Evolutionary conservation across 2,329 filamentous ascomycete species (phyloP).

Genomic region (Ophiostoma himal-ulmi): DNA sequence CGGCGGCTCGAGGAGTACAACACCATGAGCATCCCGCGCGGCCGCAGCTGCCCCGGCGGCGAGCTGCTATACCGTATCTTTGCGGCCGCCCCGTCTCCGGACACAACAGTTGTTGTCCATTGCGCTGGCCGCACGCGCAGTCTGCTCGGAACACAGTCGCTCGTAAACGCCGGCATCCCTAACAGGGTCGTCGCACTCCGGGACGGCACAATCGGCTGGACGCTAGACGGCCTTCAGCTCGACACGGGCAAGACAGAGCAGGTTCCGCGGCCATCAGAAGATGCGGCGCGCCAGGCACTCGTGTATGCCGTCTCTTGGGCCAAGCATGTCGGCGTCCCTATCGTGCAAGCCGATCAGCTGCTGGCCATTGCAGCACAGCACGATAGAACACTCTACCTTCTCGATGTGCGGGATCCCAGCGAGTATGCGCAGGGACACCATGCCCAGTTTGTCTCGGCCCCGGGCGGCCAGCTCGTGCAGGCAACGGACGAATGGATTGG

Average conservation of each 20-base stretch:
- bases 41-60: slow-evolving; percentile 21
- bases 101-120: slow-evolving; percentile 19
- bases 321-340: slow-evolving; percentile 14
- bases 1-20: slow-evolving; percentile 19
- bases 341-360: slow-evolving; percentile 3
- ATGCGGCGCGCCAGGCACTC: not conserved
- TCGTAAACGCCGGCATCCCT: slow-evolving; percentile 16
- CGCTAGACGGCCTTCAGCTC: slow-evolving; percentile 15
- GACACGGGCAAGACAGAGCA: slow-evolving; percentile 17
- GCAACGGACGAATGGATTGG: slow-evolving; percentile 20
- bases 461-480: slow-evolving; percentile 20
- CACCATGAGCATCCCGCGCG: slow-evolving; percentile 21
- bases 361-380: not conserved
- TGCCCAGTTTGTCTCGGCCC: slow-evolving; percentile 11
- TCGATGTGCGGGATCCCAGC: slow-evolving; percentile 18
- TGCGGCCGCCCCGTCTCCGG: slow-evolving; percentile 16
- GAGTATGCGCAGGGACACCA: slow-evolving; percentile 17
- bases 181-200: slow-evolving; percentile 17
- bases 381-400: slow-evolving; percentile 15
- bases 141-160: slow-evolving; percentile 17
- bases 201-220: slow-evolving; percentile 21
- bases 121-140: slow-evolving; percentile 19
- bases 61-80: slow-evolving; percentile 21
- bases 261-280: slow-evolving; percentile 13
- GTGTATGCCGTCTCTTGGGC: slow-evolving; percentile 15